phyloP scores from a whole-genome alignment of 2,329 filamentous ascomycete genomes.

The Pezizomycotina sp. region DNA sequence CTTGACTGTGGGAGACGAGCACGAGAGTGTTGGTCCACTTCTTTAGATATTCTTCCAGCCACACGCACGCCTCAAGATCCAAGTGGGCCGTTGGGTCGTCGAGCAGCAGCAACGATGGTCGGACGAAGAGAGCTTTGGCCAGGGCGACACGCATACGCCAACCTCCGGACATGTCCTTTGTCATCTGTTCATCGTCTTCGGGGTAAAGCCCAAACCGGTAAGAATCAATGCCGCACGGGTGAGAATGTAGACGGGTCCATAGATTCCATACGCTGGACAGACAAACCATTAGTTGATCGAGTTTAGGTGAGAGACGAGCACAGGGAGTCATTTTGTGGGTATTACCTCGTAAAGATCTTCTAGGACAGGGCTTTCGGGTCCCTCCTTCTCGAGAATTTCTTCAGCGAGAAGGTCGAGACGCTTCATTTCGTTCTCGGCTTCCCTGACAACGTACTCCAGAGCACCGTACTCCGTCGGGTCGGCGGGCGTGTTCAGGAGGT shows the following conservation, averaged over 20 bases:
- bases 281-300: neutral
- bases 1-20: conserved; percentile 92
- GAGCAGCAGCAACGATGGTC: conserved; percentile 84
- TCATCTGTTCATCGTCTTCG: conserved; percentile 93
- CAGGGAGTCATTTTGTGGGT: neutral
- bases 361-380: conserved; percentile 75
- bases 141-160: conserved; percentile 99
- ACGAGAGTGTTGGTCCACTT: conserved; percentile 98
- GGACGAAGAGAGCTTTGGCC: conserved; percentile 94
- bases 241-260: conserved; percentile 96
- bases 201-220: conserved; percentile 98
- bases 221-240: conserved; percentile 91
- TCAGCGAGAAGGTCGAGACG: conserved; percentile 79
- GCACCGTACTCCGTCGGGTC: conserved; percentile 77
- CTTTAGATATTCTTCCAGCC: conserved; percentile 98
- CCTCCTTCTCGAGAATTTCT: conserved; percentile 76
- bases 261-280: conserved; percentile 75
- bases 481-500: conserved; percentile 92
- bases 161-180: conserved; percentile 99
- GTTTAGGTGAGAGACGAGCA: neutral
- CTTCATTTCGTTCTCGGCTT: conserved; percentile 85
- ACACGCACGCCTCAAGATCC: conserved; percentile 98
- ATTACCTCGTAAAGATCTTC: conserved; percentile 91
- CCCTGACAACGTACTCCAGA: conserved; percentile 88
- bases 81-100: conserved; percentile 98